These are phyloP conservation scores for Tolypocladium cylindrosporum DNA, from an alignment of 2,329 filamentous ascomycete genomes.

Conservation along the genomic window DNA sequence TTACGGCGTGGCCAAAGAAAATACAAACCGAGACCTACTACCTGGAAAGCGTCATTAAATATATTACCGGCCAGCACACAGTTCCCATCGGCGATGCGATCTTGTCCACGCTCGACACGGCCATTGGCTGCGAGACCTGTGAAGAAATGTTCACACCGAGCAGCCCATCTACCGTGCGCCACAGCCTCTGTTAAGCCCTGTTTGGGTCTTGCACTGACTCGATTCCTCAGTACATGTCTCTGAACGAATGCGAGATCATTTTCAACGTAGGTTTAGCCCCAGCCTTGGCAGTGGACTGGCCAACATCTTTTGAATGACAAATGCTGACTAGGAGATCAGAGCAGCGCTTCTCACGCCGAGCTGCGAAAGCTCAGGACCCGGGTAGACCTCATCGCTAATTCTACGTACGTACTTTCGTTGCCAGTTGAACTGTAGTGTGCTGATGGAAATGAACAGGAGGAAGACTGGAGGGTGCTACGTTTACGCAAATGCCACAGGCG, in stretches of 20 bases:
- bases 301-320: no score
- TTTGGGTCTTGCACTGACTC: not conserved
- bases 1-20: conserved; percentile 25
- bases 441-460: conserved; percentile 32
- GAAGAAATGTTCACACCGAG: conserved; percentile 15
- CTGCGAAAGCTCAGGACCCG: conserved; percentile 48
- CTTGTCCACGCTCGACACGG: conserved; percentile 22
- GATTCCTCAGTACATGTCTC: conserved; percentile 7
- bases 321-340: conserved; percentile 11
- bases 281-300: no score
- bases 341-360: conserved; percentile 53
- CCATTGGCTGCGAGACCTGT: conserved; percentile 24
- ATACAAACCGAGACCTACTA: conserved; percentile 19
- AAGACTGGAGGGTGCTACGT: conserved; percentile 49
- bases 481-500: conserved; percentile 20
- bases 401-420: conserved; percentile 34
- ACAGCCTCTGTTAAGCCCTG: not conserved
- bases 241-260: conserved; percentile 58
- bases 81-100: conserved; percentile 29
- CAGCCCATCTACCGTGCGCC: conserved; percentile 1
- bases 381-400: conserved; percentile 28
- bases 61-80: conserved; percentile 20
- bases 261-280: conserved; percentile 35
- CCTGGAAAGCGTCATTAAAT: conserved; percentile 16
- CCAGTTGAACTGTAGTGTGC: conserved; percentile 27